Evolutionary conservation across 2,329 filamentous ascomycete genomes (phyloP).

Genomic region (Pseudogymnoascus sp.): DNA sequence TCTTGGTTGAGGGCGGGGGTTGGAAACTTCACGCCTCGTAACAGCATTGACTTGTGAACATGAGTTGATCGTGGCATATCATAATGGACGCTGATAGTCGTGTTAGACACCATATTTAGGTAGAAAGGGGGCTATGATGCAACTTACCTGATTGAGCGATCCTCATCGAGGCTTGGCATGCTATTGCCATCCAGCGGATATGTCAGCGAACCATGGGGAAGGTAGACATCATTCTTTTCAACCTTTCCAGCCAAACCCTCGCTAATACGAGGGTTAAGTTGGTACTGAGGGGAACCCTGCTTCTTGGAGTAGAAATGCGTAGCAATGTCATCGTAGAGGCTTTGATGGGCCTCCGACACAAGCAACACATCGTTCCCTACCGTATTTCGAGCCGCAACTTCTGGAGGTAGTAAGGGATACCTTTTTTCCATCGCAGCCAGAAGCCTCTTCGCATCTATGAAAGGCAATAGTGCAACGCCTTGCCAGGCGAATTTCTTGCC

Average conservation of each 20-base stretch:
- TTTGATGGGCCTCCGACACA: constrained; percentile 72
- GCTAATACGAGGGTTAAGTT: constrained; percentile 67
- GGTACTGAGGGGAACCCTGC: constrained; percentile 57
- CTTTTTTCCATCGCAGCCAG: constrained; percentile 74
- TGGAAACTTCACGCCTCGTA: constrained; percentile 73
- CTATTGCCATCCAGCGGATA: constrained; percentile 67
- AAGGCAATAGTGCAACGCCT: constrained; percentile 84
- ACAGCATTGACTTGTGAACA: constrained; percentile 86
- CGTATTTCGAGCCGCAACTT: constrained; percentile 72
- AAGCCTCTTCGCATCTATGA: constrained; percentile 87
- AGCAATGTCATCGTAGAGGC: constrained; percentile 76
- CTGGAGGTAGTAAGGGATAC: constrained; percentile 70
- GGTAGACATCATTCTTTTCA: constrained; percentile 73
- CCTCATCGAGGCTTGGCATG: constrained; percentile 73
- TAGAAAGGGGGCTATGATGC: neutral
- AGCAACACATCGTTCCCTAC: constrained; percentile 75
- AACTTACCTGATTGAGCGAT: constrained; percentile 75
- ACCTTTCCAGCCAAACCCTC: constrained; percentile 74
- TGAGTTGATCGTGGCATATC: constrained; percentile 67
- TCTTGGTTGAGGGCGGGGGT: constrained; percentile 63
- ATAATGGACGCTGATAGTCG: constrained; percentile 63
- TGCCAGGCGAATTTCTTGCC: constrained; percentile 99
- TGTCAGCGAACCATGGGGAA: constrained; percentile 73
- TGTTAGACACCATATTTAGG: constrained; percentile 20
- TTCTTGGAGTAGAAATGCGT: constrained; percentile 89